Conservation (phyloP, 495 filamentous ascomycete genomes). For the Penicillium malachiteum region DNA sequence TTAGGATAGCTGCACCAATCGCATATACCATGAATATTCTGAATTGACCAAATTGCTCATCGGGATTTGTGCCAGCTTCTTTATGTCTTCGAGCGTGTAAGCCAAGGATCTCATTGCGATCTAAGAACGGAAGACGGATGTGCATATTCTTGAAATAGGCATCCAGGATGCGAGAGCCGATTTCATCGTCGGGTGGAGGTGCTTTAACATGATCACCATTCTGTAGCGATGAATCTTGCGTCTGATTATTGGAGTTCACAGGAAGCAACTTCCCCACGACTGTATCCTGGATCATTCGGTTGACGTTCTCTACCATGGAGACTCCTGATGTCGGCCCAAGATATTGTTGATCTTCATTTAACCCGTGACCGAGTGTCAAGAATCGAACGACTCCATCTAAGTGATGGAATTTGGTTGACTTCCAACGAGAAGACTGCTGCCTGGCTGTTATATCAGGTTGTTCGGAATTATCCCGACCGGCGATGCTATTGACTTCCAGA, state of each 20-base stretch:
- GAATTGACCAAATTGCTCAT: conserved; percentile 36
- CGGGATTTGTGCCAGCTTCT: conserved; percentile 13
- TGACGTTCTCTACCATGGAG: conserved; percentile 34
- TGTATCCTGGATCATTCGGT: conserved; percentile 36
- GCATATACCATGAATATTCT: conserved; percentile 48
- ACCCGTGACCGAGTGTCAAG: conserved; percentile 31
- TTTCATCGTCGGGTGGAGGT: conserved; percentile 33
- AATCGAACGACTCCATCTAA: conserved; percentile 19
- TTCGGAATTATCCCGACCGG: not conserved
- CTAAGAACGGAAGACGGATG: conserved; percentile 38
- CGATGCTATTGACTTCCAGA: not conserved
- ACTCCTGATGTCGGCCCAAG: conserved; percentile 41
- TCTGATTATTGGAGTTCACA: conserved; percentile 23
- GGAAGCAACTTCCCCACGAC: conserved; percentile 35
- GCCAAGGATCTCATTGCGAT: conserved; percentile 32
- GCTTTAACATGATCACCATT: conserved; percentile 17
- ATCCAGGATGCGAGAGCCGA: conserved; percentile 32
- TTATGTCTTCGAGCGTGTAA: conserved; percentile 30
- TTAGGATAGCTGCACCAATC: conserved; percentile 37
- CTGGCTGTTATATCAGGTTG: not conserved
- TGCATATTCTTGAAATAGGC: conserved; percentile 42
- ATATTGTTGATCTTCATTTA: conserved; percentile 25
- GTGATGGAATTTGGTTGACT: not conserved
- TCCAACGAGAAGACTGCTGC: not conserved
- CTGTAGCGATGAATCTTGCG: not conserved